phyloP scores from a whole-genome alignment of 2,329 filamentous ascomycete species.

The Bipolaris zeicola region DNA sequence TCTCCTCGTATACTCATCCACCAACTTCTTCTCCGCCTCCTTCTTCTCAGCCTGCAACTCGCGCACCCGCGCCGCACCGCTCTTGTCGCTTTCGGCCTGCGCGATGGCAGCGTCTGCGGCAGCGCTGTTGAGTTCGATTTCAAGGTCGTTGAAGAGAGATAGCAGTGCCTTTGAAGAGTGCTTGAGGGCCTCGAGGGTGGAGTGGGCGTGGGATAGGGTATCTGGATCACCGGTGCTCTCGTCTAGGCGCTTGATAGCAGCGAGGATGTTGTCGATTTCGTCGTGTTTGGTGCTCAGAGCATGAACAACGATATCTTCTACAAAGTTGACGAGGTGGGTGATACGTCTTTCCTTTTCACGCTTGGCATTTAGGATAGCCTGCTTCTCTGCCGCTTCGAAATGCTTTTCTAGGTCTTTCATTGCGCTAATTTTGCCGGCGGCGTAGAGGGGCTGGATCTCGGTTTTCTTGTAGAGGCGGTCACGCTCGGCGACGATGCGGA shows the following conservation, averaged over 20 bases:
- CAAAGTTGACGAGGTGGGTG: conserved; percentile 56
- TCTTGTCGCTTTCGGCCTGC: conserved; percentile 55
- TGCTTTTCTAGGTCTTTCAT: conserved; percentile 55
- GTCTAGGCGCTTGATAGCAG: conserved; percentile 48
- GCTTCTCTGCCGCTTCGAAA: conserved; percentile 58
- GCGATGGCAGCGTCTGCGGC: conserved; percentile 61
- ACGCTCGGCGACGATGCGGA: conserved; percentile 58
- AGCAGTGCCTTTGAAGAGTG: conserved; percentile 49
- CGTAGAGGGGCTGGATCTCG: conserved; percentile 58
- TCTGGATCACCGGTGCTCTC: conserved; percentile 36
- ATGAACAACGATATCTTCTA: conserved; percentile 58
- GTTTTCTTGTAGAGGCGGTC: conserved; percentile 61
- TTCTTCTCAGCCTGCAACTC: conserved; percentile 45
- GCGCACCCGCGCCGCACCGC: conserved; percentile 48
- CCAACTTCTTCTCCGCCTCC: conserved; percentile 39
- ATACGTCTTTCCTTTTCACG: conserved; percentile 57
- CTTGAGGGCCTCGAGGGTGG: conserved; percentile 45
- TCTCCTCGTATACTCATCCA: conserved; percentile 44
- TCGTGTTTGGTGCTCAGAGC: conserved; percentile 59
- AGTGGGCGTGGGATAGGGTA: conserved; percentile 31
- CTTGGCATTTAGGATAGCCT: conserved; percentile 56
- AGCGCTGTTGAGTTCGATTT: conserved; percentile 57
- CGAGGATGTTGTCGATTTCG: conserved; percentile 56
- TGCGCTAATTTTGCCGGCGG: conserved; percentile 57
- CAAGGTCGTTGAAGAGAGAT: conserved; percentile 54